Evolutionary conservation across 2,329 filamentous ascomycete genomes (phyloP), one percentile per base, ranked within the genome.

Genomic region (Cladosporium velox): DNA sequence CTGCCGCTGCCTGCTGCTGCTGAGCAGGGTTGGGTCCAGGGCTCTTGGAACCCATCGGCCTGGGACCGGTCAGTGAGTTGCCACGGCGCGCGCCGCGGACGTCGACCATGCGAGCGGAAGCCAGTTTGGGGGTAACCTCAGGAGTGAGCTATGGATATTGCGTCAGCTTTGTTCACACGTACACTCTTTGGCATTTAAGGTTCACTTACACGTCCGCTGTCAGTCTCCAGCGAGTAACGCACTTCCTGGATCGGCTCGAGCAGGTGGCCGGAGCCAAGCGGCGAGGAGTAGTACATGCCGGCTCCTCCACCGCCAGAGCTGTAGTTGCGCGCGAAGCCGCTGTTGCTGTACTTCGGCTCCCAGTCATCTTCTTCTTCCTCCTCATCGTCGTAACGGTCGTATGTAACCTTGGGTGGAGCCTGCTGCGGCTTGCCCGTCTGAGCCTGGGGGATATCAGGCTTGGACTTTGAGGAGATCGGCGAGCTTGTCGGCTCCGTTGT

Each of bases 181-280:
- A 24, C 34, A 47, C 15, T 26, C 30, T 38, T 6, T 30, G 51
- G 12, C 14, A 34, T 47, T 15, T 11, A 2, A 28, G 60, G 34
- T 52, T 44, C 65, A 70, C 71, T 71, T 66, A 74, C 72, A 57
- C 70, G 68, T 65, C 75, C 74, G 52, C 71, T 77, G 62, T 84
- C 81, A 10, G 81, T 83, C 74, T 84, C 82, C 10, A 84, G 75
- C 63, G 78, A 81, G 69, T 83, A 83, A 51, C 82, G 72, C 41
- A 83, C 81, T 73, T 84, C 82, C 67, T 81, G 79, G 66, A 84
- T 84, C n/a, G 82, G 82, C 66, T 81, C 81, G 32, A 84, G 73
- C 24, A 78, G 67, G 66, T 78, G 77, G 3, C 77, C 77, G 5
- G 74, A 77, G 35, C 77, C 77, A 30, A 75, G 75, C 8, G 77